Evolutionary conservation across 495 filamentous ascomycete species (phyloP).

Genomic region (Parachaetomium inaequale): DNA sequence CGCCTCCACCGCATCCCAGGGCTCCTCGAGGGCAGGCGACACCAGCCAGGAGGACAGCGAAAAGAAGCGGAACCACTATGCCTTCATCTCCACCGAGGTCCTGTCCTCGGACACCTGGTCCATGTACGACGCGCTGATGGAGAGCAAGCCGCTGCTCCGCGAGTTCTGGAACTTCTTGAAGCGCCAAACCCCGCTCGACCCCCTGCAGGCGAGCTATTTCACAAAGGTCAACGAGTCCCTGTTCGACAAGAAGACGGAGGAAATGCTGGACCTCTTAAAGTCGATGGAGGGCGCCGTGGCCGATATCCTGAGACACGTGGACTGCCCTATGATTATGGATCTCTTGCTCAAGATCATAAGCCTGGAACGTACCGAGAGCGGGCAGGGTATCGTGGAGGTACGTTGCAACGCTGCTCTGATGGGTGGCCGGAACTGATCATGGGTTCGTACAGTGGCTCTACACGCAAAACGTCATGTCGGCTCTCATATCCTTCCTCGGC

Average conservation of each 20-base stretch:
- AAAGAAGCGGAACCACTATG: constrained; percentile 85
- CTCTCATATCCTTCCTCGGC: constrained; percentile 80
- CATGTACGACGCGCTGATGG: constrained; percentile 86
- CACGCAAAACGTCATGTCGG: constrained; percentile 83
- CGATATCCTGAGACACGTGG: constrained; percentile 87
- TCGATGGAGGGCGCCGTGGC: constrained; percentile 74
- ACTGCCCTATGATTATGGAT: constrained; percentile 99
- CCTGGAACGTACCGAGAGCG: constrained; percentile 86
- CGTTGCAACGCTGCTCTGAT: constrained; percentile 22
- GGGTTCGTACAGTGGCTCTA: constrained; percentile 72
- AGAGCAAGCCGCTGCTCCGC: constrained; percentile 68
- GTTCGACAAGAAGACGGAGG: constrained; percentile 94
- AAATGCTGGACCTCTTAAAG: constrained; percentile 88
- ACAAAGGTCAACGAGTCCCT: constrained; percentile 97
- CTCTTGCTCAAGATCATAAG: constrained; percentile 96
- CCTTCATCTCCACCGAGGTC: constrained; percentile 87
- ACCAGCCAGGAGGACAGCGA: constrained; percentile 63
- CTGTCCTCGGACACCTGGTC: constrained; percentile 96
- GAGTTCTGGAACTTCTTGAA: constrained; percentile 91
- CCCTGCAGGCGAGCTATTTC: constrained; percentile 93
- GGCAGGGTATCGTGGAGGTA: constrained; percentile 92
- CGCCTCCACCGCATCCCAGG: constrained; percentile 45
- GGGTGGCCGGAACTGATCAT: neutral
- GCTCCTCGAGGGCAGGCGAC: constrained; percentile 40
- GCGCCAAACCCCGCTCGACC: constrained; percentile 74